Evolutionary conservation across 139 green algal species (phyloP), one percentile per base, ranked within the genome.

Genomic region (Chlamydomonas eustigma): DNA sequence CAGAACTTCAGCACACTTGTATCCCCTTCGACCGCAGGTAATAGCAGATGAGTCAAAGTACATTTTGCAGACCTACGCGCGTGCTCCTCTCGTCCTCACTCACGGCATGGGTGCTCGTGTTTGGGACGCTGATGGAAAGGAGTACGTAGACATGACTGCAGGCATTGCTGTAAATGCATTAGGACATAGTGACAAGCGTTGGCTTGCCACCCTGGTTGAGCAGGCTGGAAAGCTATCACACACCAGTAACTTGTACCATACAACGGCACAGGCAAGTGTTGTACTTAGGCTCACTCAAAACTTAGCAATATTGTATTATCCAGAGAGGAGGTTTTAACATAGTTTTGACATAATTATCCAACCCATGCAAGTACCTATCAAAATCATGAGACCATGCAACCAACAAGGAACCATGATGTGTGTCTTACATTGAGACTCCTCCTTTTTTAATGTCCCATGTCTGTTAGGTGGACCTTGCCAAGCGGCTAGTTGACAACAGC

Each of bases 151-250:
- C 80, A 96, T 99, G 79, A 84, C 93, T 5, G 92, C 90, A 3
- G 96, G 96, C 37, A 99, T 99, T 78, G 95, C 95, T 25, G 96
- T 99, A 28, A 99, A 99, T 73, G 87, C 88, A 0, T 87, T 99
- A 37, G 96, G 94, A 31, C 95, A 99, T 81, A 77, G 76, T 28
- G 87, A 99, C 78, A 44, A 86, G 4, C 81, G 75, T 18, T 99
- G 94, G 96, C 74, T 94, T n/a, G 44, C 80, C 30, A 91, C 93
- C 2, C 81, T 99, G 24, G 74, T 65, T 22, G 80, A 93, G 66
- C 95, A 98, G 84, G 93, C 93, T 1, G 76, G n/a, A 2, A 73
- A 80, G 66, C 87, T 99, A 39, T 72, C 82, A 8, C 96, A 99
- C 87, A 92, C 91, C 39, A 93, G 84, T 79, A 99, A 99, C 86